Conservation (phyloP, 1,139 yeast genomes). For the Pneumocystis jirovecii region DNA sequence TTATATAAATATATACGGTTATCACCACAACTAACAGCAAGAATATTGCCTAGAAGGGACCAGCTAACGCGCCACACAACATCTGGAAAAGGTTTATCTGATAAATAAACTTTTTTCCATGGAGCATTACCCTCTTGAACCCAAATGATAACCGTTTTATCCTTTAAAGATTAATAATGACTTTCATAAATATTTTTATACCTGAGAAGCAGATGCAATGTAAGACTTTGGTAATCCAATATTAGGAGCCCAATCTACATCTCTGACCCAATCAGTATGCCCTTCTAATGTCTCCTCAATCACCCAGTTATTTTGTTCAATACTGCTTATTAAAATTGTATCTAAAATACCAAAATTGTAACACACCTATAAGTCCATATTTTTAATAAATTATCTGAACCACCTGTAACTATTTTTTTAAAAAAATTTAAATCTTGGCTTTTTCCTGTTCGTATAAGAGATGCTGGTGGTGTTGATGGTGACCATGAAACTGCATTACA, state of each 20-base stretch:
- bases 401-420: slow-evolving; percentile 77
- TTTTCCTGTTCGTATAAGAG: slow-evolving; percentile 25
- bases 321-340: slow-evolving; percentile 8
- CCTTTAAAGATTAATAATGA: slow-evolving; percentile 24
- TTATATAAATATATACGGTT: slow-evolving; percentile 93
- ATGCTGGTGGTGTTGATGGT: slow-evolving; percentile 38
- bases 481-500: slow-evolving; percentile 96
- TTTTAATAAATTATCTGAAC: slow-evolving; percentile 85
- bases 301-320: slow-evolving; percentile 41
- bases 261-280: slow-evolving; percentile 96
- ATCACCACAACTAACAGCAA: slow-evolving; percentile 94
- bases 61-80: slow-evolving; percentile 98
- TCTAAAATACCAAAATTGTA: not conserved
- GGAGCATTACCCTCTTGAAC: slow-evolving; percentile 48
- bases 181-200: not conserved
- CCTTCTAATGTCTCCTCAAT: slow-evolving; percentile 73
- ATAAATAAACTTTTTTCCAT: slow-evolving; percentile 64
- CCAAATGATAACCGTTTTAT: slow-evolving; percentile 89
- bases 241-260: slow-evolving; percentile 95
- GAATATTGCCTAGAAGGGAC: slow-evolving; percentile 88
- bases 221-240: slow-evolving; percentile 61
- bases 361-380: slow-evolving; percentile 58
- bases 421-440: slow-evolving; percentile 28
- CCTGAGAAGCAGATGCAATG: slow-evolving; percentile 92
- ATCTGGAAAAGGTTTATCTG: slow-evolving; percentile 77